Evolutionary conservation across 1,284 basidiomycete species (phyloP).

Genomic region (Fomitiporia mediterranea): DNA sequence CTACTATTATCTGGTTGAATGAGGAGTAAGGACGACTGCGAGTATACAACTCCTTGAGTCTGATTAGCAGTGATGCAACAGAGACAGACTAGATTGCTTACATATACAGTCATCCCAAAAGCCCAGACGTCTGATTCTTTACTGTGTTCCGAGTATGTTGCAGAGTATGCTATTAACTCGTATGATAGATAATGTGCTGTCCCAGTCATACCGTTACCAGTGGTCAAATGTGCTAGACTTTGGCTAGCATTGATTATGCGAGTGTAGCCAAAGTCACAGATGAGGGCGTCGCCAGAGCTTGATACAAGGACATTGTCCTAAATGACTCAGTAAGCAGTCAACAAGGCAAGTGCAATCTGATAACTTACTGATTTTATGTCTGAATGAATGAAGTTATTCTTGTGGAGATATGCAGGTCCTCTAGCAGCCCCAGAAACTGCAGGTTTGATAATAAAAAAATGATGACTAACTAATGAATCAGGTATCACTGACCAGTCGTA

Average conservation of each 20-base stretch:
- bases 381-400: conserved; percentile 1
- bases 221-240: background rate
- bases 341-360: background rate
- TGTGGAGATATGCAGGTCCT: conserved; percentile 8
- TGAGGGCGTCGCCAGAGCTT: background rate
- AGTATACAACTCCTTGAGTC: too few relatives aligned
- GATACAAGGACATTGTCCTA: conserved; percentile 14
- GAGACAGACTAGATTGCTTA: too few relatives aligned
- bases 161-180: background rate
- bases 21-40: too few relatives aligned
- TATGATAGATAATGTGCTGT: background rate
- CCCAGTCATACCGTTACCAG: background rate
- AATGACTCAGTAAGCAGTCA: background rate
- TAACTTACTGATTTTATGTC: conserved; percentile 9
- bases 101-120: conserved; percentile 12
- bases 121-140: conserved; percentile 15
- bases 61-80: too few relatives aligned
- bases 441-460: background rate
- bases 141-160: background rate
- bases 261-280: conserved; percentile 8
- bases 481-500: background rate
- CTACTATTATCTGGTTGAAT: too few relatives aligned
- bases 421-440: conserved; percentile 5
- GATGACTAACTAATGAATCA: background rate
- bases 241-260: conserved; percentile 1